Base-by-base conservation (phyloP, 495 filamentous ascomycete species). In the Penicillium lividum region DNA sequence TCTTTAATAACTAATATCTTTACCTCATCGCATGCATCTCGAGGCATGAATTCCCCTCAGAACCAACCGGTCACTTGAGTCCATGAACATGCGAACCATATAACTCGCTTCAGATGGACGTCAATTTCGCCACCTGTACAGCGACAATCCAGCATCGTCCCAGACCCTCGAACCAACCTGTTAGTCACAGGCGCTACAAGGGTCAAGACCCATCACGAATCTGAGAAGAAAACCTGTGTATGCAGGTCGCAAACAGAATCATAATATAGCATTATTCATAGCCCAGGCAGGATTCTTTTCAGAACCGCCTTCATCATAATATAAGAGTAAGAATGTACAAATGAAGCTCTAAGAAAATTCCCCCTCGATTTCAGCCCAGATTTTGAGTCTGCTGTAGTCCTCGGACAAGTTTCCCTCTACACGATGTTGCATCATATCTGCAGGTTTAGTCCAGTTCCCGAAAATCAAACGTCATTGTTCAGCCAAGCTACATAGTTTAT, bases 391-490 rank as follows among this genome's bases (percentile, higher is more conserved):
- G 55, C 55, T 52, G 34, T 33, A 54, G 53, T 15, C 15, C 51
- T 64, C 61, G 61, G 57, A 51, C 54, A 22, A 64, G 61, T 64
- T 64, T 56, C 61, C 61, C 54, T 51, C 40, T 44, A 22, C 33
- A 44, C 28, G 25, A 25, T 8, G 53, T 59, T 63, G 61, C 61
- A 59, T 63, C 60, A 58, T 34, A 22, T 51, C 34, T 38, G 49
- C 49, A 58, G 49, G 56, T 48, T 46, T 57, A 16, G 16, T 15
- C 27, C 29, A 30, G 9, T 4, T 22, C 8, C 16, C 49, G 46
- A 25, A 22, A 22, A 27, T 46, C 10, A 22, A 27, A 46, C 43
- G 43, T 46, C 43, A 46, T 46, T 46, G 11, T 46, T 50, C 28
- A 30, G 18, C 45, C 11, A 31, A 50, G 50, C 34, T 38, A n/a